Conservation (phyloP, 352 stramenopile species). For the Phytophthora colocasiae region DNA sequence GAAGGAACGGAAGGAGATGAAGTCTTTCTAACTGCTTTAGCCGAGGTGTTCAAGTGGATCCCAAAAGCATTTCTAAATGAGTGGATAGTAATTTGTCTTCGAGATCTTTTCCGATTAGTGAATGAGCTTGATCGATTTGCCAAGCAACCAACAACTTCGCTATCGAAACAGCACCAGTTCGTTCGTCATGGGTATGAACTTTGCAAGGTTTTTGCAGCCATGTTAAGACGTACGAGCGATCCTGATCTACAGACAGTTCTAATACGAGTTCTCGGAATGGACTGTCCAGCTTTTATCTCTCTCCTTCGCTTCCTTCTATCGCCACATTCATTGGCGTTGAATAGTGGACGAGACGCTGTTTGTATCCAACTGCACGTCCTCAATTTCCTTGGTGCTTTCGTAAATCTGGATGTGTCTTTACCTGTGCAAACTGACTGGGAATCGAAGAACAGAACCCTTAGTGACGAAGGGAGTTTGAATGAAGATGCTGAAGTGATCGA, state of each 20-base stretch:
- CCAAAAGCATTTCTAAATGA: constrained; percentile 53
- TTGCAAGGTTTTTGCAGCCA: constrained; percentile 42
- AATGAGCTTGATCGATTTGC: constrained; percentile 36
- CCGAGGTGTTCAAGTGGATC: constrained; percentile 49
- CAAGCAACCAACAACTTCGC: constrained; percentile 12
- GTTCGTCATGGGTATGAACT: constrained; percentile 34
- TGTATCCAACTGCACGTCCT: constrained; percentile 38
- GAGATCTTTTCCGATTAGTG: constrained; percentile 53
- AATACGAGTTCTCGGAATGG: constrained; percentile 36
- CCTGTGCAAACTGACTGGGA: constrained; percentile 30
- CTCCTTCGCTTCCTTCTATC: constrained; percentile 38
- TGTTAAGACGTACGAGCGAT: constrained; percentile 49
- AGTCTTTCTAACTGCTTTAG: constrained; percentile 32
- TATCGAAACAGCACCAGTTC: constrained; percentile 7
- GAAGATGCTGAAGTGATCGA: constrained; percentile 62
- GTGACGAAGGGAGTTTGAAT: constrained; percentile 10
- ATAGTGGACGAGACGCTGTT: constrained; percentile 8
- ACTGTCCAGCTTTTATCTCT: constrained; percentile 33
- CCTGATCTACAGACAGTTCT: constrained; percentile 54
- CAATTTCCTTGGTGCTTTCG: constrained; percentile 45
- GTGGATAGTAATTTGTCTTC: constrained; percentile 57
- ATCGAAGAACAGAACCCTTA: constrained; percentile 14
- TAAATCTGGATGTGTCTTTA: constrained; percentile 45
- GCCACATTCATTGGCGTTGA: constrained; percentile 6
- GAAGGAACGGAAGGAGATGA: constrained; percentile 6